Percentiles rank a stretch among this genome's conserved stretches.
These are phyloP conservation scores for Teratosphaeria nubilosa DNA, from an alignment of 2,329 filamentous ascomycete genomes.

Conservation along the genomic window DNA sequence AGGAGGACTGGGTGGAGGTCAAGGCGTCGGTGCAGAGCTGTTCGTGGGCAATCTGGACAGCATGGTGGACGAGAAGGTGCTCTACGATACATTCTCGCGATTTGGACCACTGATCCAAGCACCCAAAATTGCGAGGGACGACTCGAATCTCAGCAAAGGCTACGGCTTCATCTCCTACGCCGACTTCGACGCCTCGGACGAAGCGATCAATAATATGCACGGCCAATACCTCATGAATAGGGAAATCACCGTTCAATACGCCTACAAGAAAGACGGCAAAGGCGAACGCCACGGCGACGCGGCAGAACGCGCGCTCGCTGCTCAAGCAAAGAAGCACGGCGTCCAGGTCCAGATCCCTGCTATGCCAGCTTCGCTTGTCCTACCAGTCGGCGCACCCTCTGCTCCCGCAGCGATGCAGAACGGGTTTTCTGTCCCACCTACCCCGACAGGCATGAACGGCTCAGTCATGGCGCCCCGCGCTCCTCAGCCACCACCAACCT, in stretches of 20 bases:
- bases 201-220: slow-evolving; percentile 85
- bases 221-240: slow-evolving; percentile 96
- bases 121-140: slow-evolving; percentile 88
- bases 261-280: slow-evolving; percentile 98
- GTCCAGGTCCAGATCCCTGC: slow-evolving; percentile 72
- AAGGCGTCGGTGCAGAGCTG: slow-evolving; percentile 81
- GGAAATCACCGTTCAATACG: slow-evolving; percentile 92
- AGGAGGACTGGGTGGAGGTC: slow-evolving; percentile 86
- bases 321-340: slow-evolving; percentile 88
- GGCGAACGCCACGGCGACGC: slow-evolving; percentile 91
- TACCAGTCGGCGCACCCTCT: slow-evolving; percentile 28
- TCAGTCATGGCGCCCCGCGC: neutral
- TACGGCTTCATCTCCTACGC: slow-evolving; percentile 93
- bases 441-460: neutral
- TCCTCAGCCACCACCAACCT: slow-evolving; percentile 10
- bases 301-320: slow-evolving; percentile 82
- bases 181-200: slow-evolving; percentile 87
- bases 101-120: slow-evolving; percentile 78
- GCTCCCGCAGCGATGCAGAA: slow-evolving; percentile 34
- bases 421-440: neutral
- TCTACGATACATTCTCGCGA: slow-evolving; percentile 89
- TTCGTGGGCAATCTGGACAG: slow-evolving; percentile 93
- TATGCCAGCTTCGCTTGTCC: slow-evolving; percentile 63
- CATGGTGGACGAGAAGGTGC: slow-evolving; percentile 88
- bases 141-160: slow-evolving; percentile 79